Base-by-base conservation (phyloP, 345 rosid genomes). In the Gossypium thurberi region DNA sequence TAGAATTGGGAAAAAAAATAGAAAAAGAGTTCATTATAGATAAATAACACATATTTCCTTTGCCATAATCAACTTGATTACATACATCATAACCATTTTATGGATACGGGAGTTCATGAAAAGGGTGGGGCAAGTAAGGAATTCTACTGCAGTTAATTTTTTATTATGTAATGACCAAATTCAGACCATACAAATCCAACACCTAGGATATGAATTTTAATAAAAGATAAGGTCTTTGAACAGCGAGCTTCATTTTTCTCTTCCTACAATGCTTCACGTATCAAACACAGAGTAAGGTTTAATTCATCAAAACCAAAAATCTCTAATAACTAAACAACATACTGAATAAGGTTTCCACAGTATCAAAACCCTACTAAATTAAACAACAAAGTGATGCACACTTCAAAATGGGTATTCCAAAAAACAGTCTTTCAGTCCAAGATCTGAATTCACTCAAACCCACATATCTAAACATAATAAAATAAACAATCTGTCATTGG, bases 361-460 rank as follows among this genome's bases (percentile, higher is more conserved):
- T 42, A 25, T 23, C 28, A 44, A 26, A 57, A 71, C 44, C 56
- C 66, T 11, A 58, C 74, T 58, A 46, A 58, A 58, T 23, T 23
- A 21, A 57, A 47, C 66, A 44, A 21, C 44, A 58, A 21, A 65
- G 3, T 37, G 62, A 51, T n/a, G 15, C 53, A 11, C 53, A 10
- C 15, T 51, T 69, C 71, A 69, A 28, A 69, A 28, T 69, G 25
- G 58, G 46, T 26, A 26, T 26, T 26, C 44, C 0, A 14, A 26
- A 63, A 69, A 14, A 9, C 6, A 33, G 40, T 1, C 6, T 64
- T 40, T 4, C 18, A 13, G 21, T 64, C 70, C 42, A n/a, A 57
- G 48, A 56, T 65, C 77, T 53, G 13, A 43, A 64, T 37, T 42
- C 10, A 74, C 18, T n/a, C 58, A 42, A 23, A 11, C 72, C 47